A percentile compares a stretch with the other conserved stretches of the same genome.
Conservation (phyloP, 805 yeast genomes). For the Cyberlindnera japonica region DNA sequence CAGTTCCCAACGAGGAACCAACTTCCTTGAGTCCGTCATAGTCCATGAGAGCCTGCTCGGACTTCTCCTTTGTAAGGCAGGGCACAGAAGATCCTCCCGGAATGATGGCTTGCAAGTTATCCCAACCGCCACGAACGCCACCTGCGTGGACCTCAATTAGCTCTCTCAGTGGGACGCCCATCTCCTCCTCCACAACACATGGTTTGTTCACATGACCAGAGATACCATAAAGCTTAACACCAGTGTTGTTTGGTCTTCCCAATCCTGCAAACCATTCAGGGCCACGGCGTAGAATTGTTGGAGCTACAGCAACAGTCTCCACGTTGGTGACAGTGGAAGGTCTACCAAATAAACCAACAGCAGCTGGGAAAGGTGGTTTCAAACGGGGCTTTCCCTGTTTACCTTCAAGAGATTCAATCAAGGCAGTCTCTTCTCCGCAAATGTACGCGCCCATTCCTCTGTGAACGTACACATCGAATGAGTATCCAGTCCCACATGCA, state of each 20-base stretch:
- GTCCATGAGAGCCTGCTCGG: slow-evolving; percentile 78
- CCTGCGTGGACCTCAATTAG: slow-evolving; percentile 87
- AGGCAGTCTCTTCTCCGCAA: slow-evolving; percentile 90
- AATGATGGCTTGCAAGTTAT: slow-evolving; percentile 78
- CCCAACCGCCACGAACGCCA: slow-evolving; percentile 92
- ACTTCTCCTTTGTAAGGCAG: slow-evolving; percentile 60
- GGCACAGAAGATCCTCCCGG: slow-evolving; percentile 94
- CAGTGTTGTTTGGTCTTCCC: slow-evolving; percentile 82
- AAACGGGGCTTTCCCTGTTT: slow-evolving; percentile 92
- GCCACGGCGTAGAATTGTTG: slow-evolving; percentile 85
- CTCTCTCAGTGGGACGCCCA: slow-evolving; percentile 84
- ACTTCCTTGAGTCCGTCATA: slow-evolving; percentile 81
- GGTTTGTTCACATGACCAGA: slow-evolving; percentile 92
- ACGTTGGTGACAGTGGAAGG: slow-evolving; percentile 91
- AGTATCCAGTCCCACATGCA: slow-evolving; percentile 85
- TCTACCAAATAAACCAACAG: slow-evolving; percentile 87
- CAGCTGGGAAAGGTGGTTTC: slow-evolving; percentile 95
- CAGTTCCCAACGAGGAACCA: slow-evolving; percentile 88
- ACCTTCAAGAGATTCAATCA: slow-evolving; percentile 86
- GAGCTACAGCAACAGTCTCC: slow-evolving; percentile 87
- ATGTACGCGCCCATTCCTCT: slow-evolving; percentile 93
- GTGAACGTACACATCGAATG: slow-evolving; percentile 79
- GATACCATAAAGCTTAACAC: slow-evolving; percentile 80
- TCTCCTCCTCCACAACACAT: slow-evolving; percentile 90
- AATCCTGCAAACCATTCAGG: slow-evolving; percentile 82